Percentiles rank a stretch among this genome's conserved stretches.
These are phyloP conservation scores for Verbascum thapsus DNA, from an alignment of 257 asterid species.

Conservation along the genomic window DNA sequence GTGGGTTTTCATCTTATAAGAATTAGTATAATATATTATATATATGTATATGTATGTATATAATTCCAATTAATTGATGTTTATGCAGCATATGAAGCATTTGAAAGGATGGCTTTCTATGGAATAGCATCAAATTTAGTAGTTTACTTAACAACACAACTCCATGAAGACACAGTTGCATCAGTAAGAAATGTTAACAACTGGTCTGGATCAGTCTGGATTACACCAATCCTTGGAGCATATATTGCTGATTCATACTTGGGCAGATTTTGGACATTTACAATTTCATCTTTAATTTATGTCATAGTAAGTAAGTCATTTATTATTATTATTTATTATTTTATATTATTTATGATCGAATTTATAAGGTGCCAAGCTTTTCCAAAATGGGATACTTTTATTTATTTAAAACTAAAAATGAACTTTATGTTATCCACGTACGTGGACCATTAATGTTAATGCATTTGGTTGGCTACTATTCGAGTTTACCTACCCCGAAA, in stretches of 20 bases:
- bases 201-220: slow-evolving; percentile 94
- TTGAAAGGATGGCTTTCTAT: slow-evolving; percentile 91
- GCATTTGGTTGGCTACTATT: slow-evolving; percentile 39
- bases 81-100: slow-evolving; percentile 70
- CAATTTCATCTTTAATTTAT: slow-evolving; percentile 73
- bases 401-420: slow-evolving; percentile 1
- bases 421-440: slow-evolving; percentile 29
- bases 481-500: slow-evolving; percentile 29
- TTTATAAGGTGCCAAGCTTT: slow-evolving; percentile 6
- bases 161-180: slow-evolving; percentile 79
- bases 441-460: slow-evolving; percentile 21
- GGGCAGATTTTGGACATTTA: slow-evolving; percentile 94
- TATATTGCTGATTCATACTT: slow-evolving; percentile 79
- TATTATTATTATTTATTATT: neutral
- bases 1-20: too few species aligned
- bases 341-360: neutral
- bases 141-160: slow-evolving; percentile 79
- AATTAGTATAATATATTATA: too few species aligned
- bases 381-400: neutral
- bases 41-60: too few species aligned
- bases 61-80: neutral
- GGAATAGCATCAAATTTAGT: slow-evolving; percentile 91
- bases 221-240: slow-evolving; percentile 87
- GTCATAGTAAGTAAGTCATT: slow-evolving; percentile 58
- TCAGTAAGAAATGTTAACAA: slow-evolving; percentile 83